Base-by-base conservation (phyloP, 148 eudicot species). In the Fallopia convolvulus region DNA sequence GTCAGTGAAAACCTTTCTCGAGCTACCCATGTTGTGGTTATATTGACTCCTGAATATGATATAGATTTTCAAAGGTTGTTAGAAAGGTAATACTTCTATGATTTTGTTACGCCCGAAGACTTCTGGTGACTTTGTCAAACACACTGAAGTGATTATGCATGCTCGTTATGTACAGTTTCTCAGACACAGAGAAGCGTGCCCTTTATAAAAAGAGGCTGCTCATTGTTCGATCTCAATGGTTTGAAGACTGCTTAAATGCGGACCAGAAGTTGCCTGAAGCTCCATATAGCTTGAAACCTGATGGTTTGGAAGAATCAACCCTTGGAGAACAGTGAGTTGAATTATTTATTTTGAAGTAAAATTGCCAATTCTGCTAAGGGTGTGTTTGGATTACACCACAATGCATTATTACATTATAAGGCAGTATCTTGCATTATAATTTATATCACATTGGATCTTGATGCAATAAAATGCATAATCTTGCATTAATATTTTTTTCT, bases 21-120 rank as follows among this genome's bases (percentile, higher is more conserved):
- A 74, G 93, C 97, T 55, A 86, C 97, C 40, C 99, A 95, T 82
- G 61, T 95, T 30, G 93, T 92, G 23, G 85, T 89, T 49, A 23
- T 91, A 80, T 86, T 88, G 75, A 61, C 82, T 33, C 86, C 88
- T 30, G 88, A 83, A 63, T 36, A 46, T 46, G 75, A 80, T 78
- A 78, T 77, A 26, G 84, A 88, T 72, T 87, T 84, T 61, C 87
- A 87, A 65, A 79, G 52, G 20, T 66, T 92, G 76, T 85, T 86
- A 77, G 86, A 77, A 80, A 86, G 90, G 93, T 88, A 82, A 79
- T 66, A 66, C 33, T 14, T 36, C 2, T 33, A 63, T 63, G 75
- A 12, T 47, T 32, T 74, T 3, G 53, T 60, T 47, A 18, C 21
- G 36, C 76, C 10, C 74, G 40, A 13, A 2, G 47, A 71, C 18